phyloP scores from a whole-genome alignment of 257 asterid species.

The Nyctanthes arbortristis region DNA sequence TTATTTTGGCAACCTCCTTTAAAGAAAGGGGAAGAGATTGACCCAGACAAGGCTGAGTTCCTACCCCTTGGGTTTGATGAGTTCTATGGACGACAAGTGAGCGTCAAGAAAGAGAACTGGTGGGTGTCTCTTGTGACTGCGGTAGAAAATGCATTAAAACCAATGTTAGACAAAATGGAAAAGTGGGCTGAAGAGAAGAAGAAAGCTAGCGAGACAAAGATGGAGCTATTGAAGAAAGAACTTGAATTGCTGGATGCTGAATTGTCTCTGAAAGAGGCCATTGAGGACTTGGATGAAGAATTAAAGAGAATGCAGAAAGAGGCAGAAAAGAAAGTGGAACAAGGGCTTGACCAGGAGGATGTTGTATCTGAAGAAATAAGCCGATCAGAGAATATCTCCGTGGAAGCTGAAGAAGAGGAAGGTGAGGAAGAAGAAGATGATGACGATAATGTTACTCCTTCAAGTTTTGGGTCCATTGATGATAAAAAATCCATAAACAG shows the following conservation, averaged over 20 bases:
- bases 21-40: constrained; percentile 57
- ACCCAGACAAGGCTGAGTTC: constrained; percentile 61
- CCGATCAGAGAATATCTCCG: constrained; percentile 30
- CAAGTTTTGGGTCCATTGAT: constrained; percentile 78
- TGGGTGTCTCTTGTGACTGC: constrained; percentile 40
- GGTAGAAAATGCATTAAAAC: constrained; percentile 39
- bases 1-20: constrained; percentile 80
- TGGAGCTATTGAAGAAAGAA: constrained; percentile 55
- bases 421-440: constrained; percentile 60
- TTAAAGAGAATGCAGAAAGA: constrained; percentile 69
- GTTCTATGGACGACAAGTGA: constrained; percentile 62
- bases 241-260: constrained; percentile 72
- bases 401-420: constrained; percentile 51
- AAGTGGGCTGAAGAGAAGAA: constrained; percentile 73
- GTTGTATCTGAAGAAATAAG: constrained; percentile 35
- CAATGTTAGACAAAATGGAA: constrained; percentile 39
- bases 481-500: constrained; percentile 37
- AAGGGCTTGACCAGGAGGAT: constrained; percentile 44
- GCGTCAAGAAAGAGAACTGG: constrained; percentile 30
- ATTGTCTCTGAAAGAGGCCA: constrained; percentile 65
- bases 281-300: constrained; percentile 72
- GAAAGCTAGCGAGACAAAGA: constrained; percentile 48
- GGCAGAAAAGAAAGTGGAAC: constrained; percentile 66
- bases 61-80: constrained; percentile 90
- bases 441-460: constrained; percentile 52